A percentile compares a stretch with the other conserved stretches of the same genome.
Evolutionary conservation across 1,284 basidiomycete genomes (phyloP).

Genomic region (Rhodotorula sp.): DNA sequence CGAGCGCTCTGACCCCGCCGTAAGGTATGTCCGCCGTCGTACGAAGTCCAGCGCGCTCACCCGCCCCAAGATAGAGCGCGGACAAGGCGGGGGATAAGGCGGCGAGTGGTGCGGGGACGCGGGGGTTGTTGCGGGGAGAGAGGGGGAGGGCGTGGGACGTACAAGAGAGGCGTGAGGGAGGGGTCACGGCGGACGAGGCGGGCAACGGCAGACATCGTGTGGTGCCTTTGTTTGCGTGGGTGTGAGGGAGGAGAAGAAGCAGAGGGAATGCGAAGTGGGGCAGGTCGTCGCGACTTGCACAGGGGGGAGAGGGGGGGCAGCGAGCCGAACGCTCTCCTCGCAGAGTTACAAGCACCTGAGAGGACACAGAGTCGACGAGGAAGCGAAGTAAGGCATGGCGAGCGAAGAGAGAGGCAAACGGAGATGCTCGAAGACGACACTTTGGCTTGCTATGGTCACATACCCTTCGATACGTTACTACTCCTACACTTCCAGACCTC

Average conservation of each 20-base stretch:
- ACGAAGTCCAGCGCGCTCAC: too few species aligned
- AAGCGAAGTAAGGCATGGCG: neutral
- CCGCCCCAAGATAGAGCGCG: too few species aligned
- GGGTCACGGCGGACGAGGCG: conserved; percentile 24
- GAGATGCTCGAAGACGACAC: neutral
- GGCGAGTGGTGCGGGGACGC: too few species aligned
- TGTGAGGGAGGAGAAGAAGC: neutral
- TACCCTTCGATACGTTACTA: neutral
- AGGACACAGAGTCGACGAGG: neutral
- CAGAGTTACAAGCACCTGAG: too few species aligned
- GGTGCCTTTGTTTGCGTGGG: neutral
- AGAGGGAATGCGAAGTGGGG: conserved; percentile 1
- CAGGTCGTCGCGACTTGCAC: neutral
- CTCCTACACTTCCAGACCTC: neutral
- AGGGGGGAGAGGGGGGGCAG: too few species aligned
- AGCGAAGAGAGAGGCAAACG: too few species aligned
- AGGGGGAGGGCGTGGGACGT: neutral
- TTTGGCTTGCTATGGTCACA: neutral
- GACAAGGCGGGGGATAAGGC: neutral
- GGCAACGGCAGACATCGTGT: conserved; percentile 8
- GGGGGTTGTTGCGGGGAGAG: too few species aligned
- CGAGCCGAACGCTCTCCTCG: neutral
- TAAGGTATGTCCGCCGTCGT: too few species aligned
- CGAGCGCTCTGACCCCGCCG: too few species aligned
- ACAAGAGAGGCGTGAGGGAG: conserved; percentile 26